A percentile compares a stretch with the other conserved stretches of the same genome.
These are phyloP conservation scores for Spathaspora passalidarum DNA, from an alignment of 805 yeast genomes.

Conservation along the genomic window DNA sequence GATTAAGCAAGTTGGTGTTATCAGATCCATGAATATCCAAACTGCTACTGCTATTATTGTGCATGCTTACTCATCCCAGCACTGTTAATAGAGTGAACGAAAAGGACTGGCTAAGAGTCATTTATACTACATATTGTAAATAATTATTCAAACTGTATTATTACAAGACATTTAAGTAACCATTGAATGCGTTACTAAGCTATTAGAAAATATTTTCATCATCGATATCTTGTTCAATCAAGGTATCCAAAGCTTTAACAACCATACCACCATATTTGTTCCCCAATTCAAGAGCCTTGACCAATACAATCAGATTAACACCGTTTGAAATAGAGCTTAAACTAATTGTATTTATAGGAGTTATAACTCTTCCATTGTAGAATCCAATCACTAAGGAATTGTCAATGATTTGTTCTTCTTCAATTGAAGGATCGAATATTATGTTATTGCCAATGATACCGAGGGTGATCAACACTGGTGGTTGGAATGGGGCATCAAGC, in stretches of 20 bases:
- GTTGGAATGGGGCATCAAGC: slow-evolving; percentile 51
- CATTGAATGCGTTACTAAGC: too few species aligned
- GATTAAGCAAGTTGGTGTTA: slow-evolving; percentile 87
- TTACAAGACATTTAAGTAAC: too few species aligned
- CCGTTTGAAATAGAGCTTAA: slow-evolving; percentile 48
- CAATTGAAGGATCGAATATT: slow-evolving; percentile 81
- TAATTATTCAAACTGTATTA: too few species aligned
- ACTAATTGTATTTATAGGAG: slow-evolving; percentile 73
- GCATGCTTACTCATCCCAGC: slow-evolving; percentile 79
- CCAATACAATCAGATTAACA: slow-evolving; percentile 21
- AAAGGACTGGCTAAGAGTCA: too few species aligned
- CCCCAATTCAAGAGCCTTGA: slow-evolving; percentile 56
- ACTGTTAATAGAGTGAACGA: too few species aligned
- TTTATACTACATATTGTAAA: too few species aligned
- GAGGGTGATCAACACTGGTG: slow-evolving; percentile 74
- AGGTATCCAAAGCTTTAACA: slow-evolving; percentile 52
- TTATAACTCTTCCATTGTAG: slow-evolving; percentile 60
- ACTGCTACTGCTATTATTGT: slow-evolving; percentile 95
- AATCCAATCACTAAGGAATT: slow-evolving; percentile 77
- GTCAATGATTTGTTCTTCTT: slow-evolving; percentile 85
- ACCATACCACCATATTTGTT: slow-evolving; percentile 61
- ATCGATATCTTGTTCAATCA: slow-evolving; percentile 40
- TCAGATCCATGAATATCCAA: slow-evolving; percentile 94
- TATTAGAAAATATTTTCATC: slow-evolving; percentile 29
- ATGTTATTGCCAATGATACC: slow-evolving; percentile 71